A percentile compares a stretch with the other conserved stretches of the same genome.
phyloP scores from a whole-genome alignment of 805 yeast species.

The Saccharomyces eubayanus region DNA sequence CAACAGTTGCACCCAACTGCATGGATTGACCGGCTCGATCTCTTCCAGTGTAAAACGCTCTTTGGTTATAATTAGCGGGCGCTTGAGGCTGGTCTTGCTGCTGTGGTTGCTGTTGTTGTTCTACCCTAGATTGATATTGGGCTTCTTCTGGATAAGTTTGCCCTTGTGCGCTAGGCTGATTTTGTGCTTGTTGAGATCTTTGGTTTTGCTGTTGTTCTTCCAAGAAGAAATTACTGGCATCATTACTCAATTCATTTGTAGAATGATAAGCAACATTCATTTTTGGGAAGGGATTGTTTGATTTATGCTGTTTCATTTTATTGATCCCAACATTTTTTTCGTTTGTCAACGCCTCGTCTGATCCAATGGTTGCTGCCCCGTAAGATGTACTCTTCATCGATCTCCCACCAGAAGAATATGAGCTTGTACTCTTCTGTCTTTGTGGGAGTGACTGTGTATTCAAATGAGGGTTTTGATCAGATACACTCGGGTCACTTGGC shows the following conservation, averaged over 20 bases:
- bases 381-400: conserved; percentile 9
- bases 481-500: neutral
- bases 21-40: neutral
- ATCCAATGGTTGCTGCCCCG: neutral
- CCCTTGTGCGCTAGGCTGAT: neutral
- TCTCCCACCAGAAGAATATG: conserved; percentile 15
- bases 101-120: neutral
- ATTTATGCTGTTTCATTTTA: conserved; percentile 23
- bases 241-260: neutral
- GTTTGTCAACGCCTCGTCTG: conserved; percentile 5
- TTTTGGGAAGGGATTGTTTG: conserved; percentile 30
- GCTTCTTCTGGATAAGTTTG: neutral
- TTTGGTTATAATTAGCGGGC: neutral
- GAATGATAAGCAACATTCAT: conserved; percentile 7
- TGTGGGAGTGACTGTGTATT: conserved; percentile 6
- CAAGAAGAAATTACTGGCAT: conserved; percentile 1
- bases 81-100: neutral
- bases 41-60: neutral
- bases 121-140: neutral
- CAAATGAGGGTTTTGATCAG: neutral
- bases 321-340: conserved; percentile 3
- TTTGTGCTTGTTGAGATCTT: neutral
- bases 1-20: neutral
- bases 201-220: conserved; percentile 2
- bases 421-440: conserved; percentile 19